Evolutionary conservation across 208 protist genomes (phyloP).

Genomic region (Angomonas desouzai): DNA sequence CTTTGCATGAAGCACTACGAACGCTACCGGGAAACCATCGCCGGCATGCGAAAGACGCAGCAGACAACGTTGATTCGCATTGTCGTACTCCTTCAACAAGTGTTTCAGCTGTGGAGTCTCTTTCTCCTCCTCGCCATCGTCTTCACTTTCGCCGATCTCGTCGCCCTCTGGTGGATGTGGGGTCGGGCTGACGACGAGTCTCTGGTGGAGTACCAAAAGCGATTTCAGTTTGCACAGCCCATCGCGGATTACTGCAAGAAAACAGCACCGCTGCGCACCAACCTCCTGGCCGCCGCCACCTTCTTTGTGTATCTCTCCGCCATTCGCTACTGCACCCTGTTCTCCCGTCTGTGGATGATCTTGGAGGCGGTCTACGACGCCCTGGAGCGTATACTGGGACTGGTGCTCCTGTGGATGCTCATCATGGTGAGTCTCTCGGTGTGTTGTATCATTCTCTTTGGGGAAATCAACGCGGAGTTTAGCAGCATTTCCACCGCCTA

Average conservation of each 20-base stretch:
- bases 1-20: not conserved
- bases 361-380: constrained; percentile 14
- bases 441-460: constrained; percentile 10
- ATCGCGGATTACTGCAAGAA: constrained; percentile 15
- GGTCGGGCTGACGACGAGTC: constrained; percentile 2
- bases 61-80: constrained; percentile 8
- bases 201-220: constrained; percentile 11
- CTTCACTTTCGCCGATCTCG: constrained; percentile 14
- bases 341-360: constrained; percentile 8
- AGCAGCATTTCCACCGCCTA: constrained; percentile 17
- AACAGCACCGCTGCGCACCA: constrained; percentile 9
- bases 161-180: constrained; percentile 19
- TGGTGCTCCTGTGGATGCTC: constrained; percentile 13
- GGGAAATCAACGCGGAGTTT: constrained; percentile 13
- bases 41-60: constrained; percentile 14
- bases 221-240: constrained; percentile 14
- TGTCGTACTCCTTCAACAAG: constrained; percentile 14
- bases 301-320: constrained; percentile 18
- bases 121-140: constrained; percentile 16
- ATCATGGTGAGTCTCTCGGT: constrained; percentile 14
- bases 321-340: constrained; percentile 14
- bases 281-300: constrained; percentile 14
- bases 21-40: not conserved
- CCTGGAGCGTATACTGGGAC: constrained; percentile 8
- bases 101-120: constrained; percentile 16